Base-by-base conservation (phyloP, 495 filamentous ascomycete genomes). In the Penicillium soppii region DNA sequence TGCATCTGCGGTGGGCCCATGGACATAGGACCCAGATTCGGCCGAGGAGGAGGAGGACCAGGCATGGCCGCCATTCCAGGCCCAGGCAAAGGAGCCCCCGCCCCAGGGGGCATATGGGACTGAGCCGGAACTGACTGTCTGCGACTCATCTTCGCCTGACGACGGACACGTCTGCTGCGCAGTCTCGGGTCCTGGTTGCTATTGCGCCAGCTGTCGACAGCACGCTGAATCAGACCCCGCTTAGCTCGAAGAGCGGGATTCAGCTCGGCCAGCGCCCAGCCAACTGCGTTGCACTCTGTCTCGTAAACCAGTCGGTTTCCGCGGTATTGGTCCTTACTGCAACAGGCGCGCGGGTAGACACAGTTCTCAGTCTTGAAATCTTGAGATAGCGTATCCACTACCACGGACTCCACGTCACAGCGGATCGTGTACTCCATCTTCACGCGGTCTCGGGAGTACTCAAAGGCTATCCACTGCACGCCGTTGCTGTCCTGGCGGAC, bases 401-500 rank as follows among this genome's bases (percentile, higher is more conserved):
- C 91, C 37, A 98, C 91, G 1, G 92, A 96, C 71, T 97, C 94
- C 19, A 97, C 94, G 59, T 98, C 94, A 63, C 94, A 98, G 27
- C 94, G 87, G 63, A 98, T 98, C 1, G 91, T 96, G 69, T 98
- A 98, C 67, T 96, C 94, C 91, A 97, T 96, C 82, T 98, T 98
- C 56, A 98, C 91, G 23, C 94, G 80, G 66, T 98, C 94, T 21
- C 94, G 84, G 13, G 95, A 97, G 68, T 98, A 98, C 63, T 98
- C 94, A 50, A 98, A 98, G 3, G 91, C 90, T 56, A 98, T 98
- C 94, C 94, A 97, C 65, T 98, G 94, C 9, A 97, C 94, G 13
- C 94, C 94, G 56, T 96, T 97, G 61, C 89, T 88, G 61, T 97
- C 94, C 68, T 97, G 92, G 52, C 92, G 79, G 30, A 97, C 94